Percentiles rank a stretch among this genome's conserved stretches.
Conservation (phyloP, 2,329 filamentous ascomycete genomes). For the Aspergillus arachidicola region DNA sequence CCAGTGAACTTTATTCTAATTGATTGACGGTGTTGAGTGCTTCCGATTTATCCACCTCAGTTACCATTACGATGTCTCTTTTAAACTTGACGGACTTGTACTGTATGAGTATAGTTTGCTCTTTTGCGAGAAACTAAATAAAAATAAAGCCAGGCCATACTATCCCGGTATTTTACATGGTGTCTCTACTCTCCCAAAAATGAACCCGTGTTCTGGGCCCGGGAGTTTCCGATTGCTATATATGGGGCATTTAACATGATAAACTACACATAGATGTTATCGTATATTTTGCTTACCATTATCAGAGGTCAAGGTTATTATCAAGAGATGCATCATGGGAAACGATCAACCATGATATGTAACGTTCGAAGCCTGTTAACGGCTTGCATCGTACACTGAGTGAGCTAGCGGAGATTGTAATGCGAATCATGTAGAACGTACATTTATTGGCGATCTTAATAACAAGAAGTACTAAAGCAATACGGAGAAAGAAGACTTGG, state of each 20-base stretch:
- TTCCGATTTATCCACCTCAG: constrained; percentile 4
- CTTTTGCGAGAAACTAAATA: background rate
- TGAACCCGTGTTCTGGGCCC: too few relatives aligned
- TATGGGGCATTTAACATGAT: too few relatives aligned
- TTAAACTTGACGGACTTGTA: constrained; percentile 2
- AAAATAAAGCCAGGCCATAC: background rate
- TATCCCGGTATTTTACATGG: background rate
- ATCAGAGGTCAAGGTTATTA: background rate
- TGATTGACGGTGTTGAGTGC: constrained; percentile 17
- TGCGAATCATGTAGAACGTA: constrained; percentile 5
- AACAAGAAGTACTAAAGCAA: constrained; percentile 9
- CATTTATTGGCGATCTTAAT: constrained; percentile 14
- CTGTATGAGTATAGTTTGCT: background rate
- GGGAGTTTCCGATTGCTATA: background rate
- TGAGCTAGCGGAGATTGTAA: background rate
- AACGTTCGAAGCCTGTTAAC: background rate
- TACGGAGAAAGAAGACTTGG: constrained; percentile 10
- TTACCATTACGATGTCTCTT: background rate
- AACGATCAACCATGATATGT: background rate
- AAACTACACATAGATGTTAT: too few relatives aligned
- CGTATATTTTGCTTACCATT: background rate
- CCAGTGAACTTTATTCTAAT: constrained; percentile 9
- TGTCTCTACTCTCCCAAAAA: background rate
- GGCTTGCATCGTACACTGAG: background rate
- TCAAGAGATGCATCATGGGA: background rate